Evolutionary conservation across 2,329 filamentous ascomycete genomes (phyloP).

Genomic region (Gaeumannomyces sp.): DNA sequence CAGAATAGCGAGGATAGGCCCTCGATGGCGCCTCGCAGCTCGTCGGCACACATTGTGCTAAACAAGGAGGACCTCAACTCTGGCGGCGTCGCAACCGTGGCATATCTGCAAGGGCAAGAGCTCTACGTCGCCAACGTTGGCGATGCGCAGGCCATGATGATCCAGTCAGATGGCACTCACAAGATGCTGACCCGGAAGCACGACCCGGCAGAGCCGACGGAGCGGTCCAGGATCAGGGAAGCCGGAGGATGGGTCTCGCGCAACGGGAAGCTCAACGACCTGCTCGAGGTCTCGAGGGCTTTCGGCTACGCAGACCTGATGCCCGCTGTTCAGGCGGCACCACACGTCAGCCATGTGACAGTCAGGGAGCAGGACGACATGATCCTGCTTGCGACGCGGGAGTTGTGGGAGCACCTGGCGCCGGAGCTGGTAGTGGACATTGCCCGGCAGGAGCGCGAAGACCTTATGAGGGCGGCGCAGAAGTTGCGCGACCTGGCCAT

Average conservation of each 20-base stretch:
- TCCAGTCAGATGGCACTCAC: constrained; percentile 79
- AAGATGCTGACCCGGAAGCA: constrained; percentile 85
- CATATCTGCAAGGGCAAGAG: constrained; percentile 84
- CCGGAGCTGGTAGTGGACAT: constrained; percentile 90
- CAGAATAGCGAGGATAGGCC: constrained; percentile 72
- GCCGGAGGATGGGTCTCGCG: constrained; percentile 94
- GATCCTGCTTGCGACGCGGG: constrained; percentile 81
- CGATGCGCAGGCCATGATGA: constrained; percentile 90
- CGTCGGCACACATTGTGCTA: constrained; percentile 67
- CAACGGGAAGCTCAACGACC: constrained; percentile 87
- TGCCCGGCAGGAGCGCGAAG: constrained; percentile 74
- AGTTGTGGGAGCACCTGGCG: constrained; percentile 91
- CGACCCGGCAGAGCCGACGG: constrained; percentile 78
- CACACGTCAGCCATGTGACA: constrained; percentile 70
- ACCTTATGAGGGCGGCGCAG: constrained; percentile 92
- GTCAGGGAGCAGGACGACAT: constrained; percentile 89
- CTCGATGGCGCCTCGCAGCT: constrained; percentile 58
- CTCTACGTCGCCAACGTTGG: constrained; percentile 93
- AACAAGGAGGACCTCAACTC: constrained; percentile 85
- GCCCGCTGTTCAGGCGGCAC: constrained; percentile 87
- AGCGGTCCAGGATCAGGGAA: constrained; percentile 84
- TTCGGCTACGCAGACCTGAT: constrained; percentile 93
- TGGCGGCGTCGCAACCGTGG: constrained; percentile 84
- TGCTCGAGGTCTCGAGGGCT: constrained; percentile 83
- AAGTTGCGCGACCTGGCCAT: constrained; percentile 93